Base-by-base conservation (phyloP, 257 asterid species). In the Vinca minor region DNA sequence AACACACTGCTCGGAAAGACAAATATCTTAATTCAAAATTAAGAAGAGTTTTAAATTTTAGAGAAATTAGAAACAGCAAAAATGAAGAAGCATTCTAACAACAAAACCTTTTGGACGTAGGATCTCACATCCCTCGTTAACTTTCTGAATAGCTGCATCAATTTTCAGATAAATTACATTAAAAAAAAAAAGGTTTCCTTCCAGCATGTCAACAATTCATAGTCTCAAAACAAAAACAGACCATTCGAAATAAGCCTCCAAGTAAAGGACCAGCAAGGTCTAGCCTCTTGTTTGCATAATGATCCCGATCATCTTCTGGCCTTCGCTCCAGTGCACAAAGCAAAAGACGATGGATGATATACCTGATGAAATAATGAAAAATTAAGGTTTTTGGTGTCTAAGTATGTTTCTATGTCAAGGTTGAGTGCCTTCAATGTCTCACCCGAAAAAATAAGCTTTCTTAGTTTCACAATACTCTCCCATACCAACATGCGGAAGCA, bases 211-310 rank as follows among this genome's bases (percentile, higher is more conserved):
- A 20, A 21, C 8, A 59, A n/a, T 35, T 4, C 41, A 21, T 23
- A 68, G 4, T 44, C 17, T 52, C 14, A 4, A 52, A 69, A 11
- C 15, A 14, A 31, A 54, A 18, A 59, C 57, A 49, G 38, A 69
- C 74, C 74, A 61, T 63, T 63, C 74, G 52, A 20, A 70, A 70
- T 42, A 70, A 31, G 65, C 69, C 69, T 10, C 74, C 74, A 32
- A 70, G 69, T 29, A 70, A 63, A 63, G 74, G 65, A 54, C 74
- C 74, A 62, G 74, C 74, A 11, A 70, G 74, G 21, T 70, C 74
- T 48, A 70, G 64, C 50, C 75, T 70, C 61, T 70, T 70, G 42
- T 70, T 70, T 4, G 35, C 75, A 56, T 70, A 70, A 29, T 70
- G 75, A 48, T 70, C 75, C 53, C 75, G 54, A 59, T 70, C 75